Evolutionary conservation across 352 stramenopile genomes (phyloP), one percentile per base, ranked within the genome.

Genomic region (Phytophthora tentaculata): DNA sequence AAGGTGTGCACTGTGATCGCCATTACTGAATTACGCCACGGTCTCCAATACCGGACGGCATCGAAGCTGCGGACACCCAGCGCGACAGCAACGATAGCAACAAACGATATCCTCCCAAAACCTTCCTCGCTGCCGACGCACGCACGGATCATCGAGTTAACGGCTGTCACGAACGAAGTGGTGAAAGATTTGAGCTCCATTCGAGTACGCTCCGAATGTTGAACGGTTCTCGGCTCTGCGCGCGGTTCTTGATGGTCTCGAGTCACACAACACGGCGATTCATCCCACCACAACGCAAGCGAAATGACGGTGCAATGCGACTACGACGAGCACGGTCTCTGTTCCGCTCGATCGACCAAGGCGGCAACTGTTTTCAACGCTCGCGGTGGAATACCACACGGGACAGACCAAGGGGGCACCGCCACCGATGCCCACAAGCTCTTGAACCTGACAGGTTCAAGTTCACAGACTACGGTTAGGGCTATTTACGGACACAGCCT

Each of bases 291-390:
- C 54, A n/a, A 10, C 41, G 16, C 29, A 64, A 32, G 48, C 39
- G 51, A 61, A 53, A 28, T 62, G 26, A 35, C 52, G 44, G 44
- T 28, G 61, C 61, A 63, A 69, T 26, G 37, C 5, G 28, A 55
- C 60, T 32, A 55, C 60, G 35, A 5, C 28, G 44, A 55, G 43
- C 52, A 32, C 45, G 4, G 51, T 50, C 29, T 56, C 61, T 56
- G 53, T 32, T 37, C 50, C 32, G 52, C 32, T 35, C 43, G 47
- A 49, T 47, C 44, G n/a, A 26, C 49, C 49, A 24, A 51, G 4
- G 12, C 24, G 51, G 32, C 63, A 70, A 65, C 57, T 72, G 64
- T 67, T 72, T 67, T 59, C 52, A 58, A 50, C 64, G 57, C 57
- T 37, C 23, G 43, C 35, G 44, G 51, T 41, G 44, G 17, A 72